Evolutionary conservation across 495 filamentous ascomycete species (phyloP), one percentile per base, ranked within the genome.

Genomic region (Penicillium antarcticum): DNA sequence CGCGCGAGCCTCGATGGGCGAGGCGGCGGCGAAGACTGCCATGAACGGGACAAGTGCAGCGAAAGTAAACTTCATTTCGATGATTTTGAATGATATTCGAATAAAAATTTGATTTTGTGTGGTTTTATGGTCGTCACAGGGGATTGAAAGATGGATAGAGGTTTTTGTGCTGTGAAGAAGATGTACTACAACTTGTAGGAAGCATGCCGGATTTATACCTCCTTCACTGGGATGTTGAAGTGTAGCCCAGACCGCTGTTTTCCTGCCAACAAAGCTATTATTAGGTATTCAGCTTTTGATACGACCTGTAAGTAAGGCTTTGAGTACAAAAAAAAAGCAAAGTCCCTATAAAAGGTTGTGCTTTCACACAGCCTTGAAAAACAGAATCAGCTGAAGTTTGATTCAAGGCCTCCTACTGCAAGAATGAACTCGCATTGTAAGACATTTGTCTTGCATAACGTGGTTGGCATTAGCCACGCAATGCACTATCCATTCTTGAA

Each of bases 1-100:
- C 11, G 42, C 8, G 36, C 53, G 62, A 24, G 47, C 47, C 21
- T 57, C 59, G 7, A 62, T 16, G 4, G 55, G 53, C 4, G 47
- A 47, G 17, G 60, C 57, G 17, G 55, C 37, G 38, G 52, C 40
- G n/a, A 38, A 24, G 43, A 49, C 37, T 23, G 38, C 60, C 24
- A 69, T 23, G 37, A 60, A 33, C 36, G 59, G 48, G 42, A 44
- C 5, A 32, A 54, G 12, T 26, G 44, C 21, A 24, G 53, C 41
- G 33, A 54, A 18, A 35, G 49, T 41, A n/a, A 42, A 55, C 60
- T 63, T 58, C 63, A 66, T 66, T n/a, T 50, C 63, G 57, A 56
- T 36, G 46, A 29, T 29, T 7, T 40, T 46, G 17, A 29, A 32
- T 17, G 26, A 29, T 6, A 29, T 29, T 29, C 8, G 26, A 29